Base-by-base conservation (phyloP, 1,284 basidiomycete genomes). In the Schizopora paradoxa region DNA sequence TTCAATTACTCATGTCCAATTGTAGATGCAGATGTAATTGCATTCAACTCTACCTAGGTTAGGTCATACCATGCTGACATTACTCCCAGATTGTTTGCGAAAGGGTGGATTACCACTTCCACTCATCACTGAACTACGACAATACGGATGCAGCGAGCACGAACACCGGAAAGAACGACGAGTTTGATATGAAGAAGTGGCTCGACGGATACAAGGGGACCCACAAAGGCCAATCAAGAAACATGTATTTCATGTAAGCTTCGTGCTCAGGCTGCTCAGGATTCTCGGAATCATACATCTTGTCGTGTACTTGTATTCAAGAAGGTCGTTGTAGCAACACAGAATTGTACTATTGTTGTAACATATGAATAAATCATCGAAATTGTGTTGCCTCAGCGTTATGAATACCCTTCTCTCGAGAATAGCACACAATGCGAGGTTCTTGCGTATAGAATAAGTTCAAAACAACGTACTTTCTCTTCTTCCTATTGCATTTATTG, bases 1-100 rank as follows among this genome's bases (percentile, higher is more conserved):
- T 16, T 36, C 3, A 43, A 37, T 13, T 10, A 5, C 14, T 7
- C 13, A 29, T 10, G 40, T 21, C 27, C 16, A 18, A n/a, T 18
- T 33, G 22, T 36, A 56, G 55, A 54, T 41, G 53, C 55, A 14
- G 51, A 54, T 35, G 47, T 56, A 22, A 46, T 47, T 14, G 2
- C 22, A 16, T n/a, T n/a, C n/a, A n/a, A n/a, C n/a, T n/a, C n/a
- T n/a, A n/a, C n/a, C n/a, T n/a, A 14, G 14, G 11, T 31, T 31
- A 23, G 6, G 5, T 37, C 0, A 5, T 31, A 14, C 22, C 13
- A 22, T 23, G 5, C 8, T 22, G 13, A 11, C 23, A 47, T 16
- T 6, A n/a, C 14, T 42, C 25, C 11, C 34, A 53, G 51, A 39
- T 50, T 35, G 48, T 35, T 21, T 52, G 48, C 29, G 14, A 38